phyloP scores from a whole-genome alignment of 169 alveolate genomes.

The Theileria parva region DNA sequence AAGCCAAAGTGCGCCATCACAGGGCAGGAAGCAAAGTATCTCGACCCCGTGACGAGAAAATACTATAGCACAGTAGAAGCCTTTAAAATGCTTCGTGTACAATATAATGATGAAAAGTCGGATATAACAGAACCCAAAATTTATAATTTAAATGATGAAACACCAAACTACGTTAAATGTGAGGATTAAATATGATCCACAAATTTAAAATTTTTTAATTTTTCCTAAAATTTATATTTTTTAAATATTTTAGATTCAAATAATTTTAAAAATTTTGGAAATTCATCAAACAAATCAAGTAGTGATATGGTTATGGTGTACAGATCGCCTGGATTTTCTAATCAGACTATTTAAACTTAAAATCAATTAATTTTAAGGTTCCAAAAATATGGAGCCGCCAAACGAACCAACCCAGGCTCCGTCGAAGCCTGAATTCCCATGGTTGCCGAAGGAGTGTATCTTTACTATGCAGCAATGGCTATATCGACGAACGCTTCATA shows the following conservation, averaged over 20 bases:
- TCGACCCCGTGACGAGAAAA: constrained; percentile 53
- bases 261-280: not conserved
- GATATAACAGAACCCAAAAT: constrained; percentile 5
- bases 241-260: not conserved
- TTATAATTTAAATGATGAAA: constrained; percentile 10
- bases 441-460: constrained; percentile 55
- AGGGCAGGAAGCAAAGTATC: constrained; percentile 51
- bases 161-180: constrained; percentile 1
- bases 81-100: constrained; percentile 28
- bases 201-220: not conserved
- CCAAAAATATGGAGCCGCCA: constrained; percentile 5
- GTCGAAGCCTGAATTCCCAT: constrained; percentile 1
- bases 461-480: constrained; percentile 71
- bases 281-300: not conserved
- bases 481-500: constrained; percentile 48
- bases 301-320: constrained; percentile 8
- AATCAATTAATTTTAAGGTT: not conserved
- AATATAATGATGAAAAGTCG: constrained; percentile 5
- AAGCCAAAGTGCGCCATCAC: constrained; percentile 53
- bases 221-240: constrained; percentile 10
- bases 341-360: not conserved
- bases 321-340: not conserved
- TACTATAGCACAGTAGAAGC: constrained; percentile 43
- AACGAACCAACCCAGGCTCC: not conserved
- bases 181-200: not conserved